Base-by-base conservation (phyloP, 345 rosid genomes). In the Eucalyptus marginata region DNA sequence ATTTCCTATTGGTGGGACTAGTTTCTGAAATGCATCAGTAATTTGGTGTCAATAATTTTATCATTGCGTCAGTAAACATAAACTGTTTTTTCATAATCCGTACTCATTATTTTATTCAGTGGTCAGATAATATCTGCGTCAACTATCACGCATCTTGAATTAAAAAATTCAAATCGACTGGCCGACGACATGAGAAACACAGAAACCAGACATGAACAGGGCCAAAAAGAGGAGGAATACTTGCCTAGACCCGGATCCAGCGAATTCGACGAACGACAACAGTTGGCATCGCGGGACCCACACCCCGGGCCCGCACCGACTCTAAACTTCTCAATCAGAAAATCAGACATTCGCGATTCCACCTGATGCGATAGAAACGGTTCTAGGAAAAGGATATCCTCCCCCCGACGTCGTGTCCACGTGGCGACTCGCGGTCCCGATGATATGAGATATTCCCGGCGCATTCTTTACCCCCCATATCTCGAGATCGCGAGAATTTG, bases 141-240 rank as follows among this genome's bases (percentile, higher is more conserved):
- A 1, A n/a, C 36, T 64, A 2, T n/a, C 17, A 13, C 4, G 76
- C 18, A n/a, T 7, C 40, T 4, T 7, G 76, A 31, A n/a, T n/a
- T 0, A 15, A n/a, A 56, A n/a, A n/a, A 14, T n/a, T 14, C 17
- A 64, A 64, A 64, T 64, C 36, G 20, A 40, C 44, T 17, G 7
- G 16, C 79, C 0, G 40, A 8, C 36, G 33, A 64, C 76, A n/a
- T 7, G 36, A n/a, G 8, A 64, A 56, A 56, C 27, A 24, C 13
- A 1, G 0, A n/a, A 14, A n/a, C 3, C 17, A n/a, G 18, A 1
- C 31, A n/a, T 64, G 36, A 15, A 62, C 8, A 13, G 31, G 36
- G 71, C 76, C 76, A 4, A 29, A 64, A 64, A 64, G 40, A 64
- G 40, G 10, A 64, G 71, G 31, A 1, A 64, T 2, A n/a, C 20